These are phyloP conservation scores for Perkinsus olseni DNA, from an alignment of 169 alveolate species.

Conservation along the genomic window DNA sequence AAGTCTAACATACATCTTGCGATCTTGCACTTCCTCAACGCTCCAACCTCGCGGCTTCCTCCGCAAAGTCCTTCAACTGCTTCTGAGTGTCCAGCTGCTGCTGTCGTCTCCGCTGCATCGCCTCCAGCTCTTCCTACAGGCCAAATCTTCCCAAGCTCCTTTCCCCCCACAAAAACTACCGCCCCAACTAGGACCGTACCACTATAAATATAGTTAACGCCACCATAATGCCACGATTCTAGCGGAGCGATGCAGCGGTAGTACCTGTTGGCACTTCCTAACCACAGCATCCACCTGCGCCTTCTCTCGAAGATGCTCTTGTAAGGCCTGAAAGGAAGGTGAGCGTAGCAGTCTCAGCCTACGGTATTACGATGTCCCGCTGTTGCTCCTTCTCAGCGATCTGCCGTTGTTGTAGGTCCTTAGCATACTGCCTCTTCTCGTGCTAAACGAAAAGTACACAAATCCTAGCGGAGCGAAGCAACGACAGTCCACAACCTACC, in stretches of 20 bases:
- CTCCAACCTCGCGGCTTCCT: not conserved
- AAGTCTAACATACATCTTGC: not conserved
- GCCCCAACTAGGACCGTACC: too few relatives aligned
- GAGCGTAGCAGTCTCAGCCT: too few relatives aligned
- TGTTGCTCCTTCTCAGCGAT: not conserved
- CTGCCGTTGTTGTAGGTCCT: not conserved
- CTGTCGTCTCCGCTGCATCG: not conserved
- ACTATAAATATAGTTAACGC: too few relatives aligned
- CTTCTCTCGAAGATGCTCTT: not conserved
- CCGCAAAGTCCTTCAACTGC: not conserved
- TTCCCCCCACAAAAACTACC: too few relatives aligned
- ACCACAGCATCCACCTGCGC: not conserved
- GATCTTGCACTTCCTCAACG: not conserved
- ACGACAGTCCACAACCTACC: not conserved
- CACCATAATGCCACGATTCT: not conserved
- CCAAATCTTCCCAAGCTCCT: not conserved
- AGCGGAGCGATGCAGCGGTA: not conserved
- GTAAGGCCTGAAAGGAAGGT: not conserved
- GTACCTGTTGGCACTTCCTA: not conserved
- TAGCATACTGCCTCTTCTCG: not conserved
- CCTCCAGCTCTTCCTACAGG: not conserved
- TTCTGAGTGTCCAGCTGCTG: not conserved
- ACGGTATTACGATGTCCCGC: not conserved
- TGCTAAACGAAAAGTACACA: not conserved
- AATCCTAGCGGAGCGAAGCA: not conserved